These are phyloP conservation scores for Physaria fendleri DNA, from an alignment of 345 rosid genomes.

Conservation along the genomic window DNA sequence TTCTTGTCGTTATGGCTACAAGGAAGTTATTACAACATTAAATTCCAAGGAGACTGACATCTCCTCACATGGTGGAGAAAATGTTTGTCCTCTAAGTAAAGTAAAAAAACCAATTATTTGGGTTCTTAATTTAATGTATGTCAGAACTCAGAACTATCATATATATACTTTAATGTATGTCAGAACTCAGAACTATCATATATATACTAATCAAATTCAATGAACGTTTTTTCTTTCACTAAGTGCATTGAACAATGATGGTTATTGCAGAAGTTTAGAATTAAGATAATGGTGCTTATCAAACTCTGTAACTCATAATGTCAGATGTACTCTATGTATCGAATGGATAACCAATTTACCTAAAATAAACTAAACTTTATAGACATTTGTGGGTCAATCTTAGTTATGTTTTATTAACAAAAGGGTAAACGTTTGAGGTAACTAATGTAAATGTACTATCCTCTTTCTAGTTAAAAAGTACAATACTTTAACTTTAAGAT, in stretches of 20 bases:
- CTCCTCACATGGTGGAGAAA: constrained; percentile 35
- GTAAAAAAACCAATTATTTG: neutral
- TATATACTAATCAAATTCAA: constrained; percentile 19
- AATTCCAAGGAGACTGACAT: constrained; percentile 25
- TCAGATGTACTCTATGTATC: constrained; percentile 2
- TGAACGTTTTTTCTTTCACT: constrained; percentile 13
- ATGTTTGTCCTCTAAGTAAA: constrained; percentile 28
- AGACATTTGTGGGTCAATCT: neutral
- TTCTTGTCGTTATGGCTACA: constrained; percentile 16
- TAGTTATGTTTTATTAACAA: neutral
- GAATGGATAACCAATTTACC: neutral
- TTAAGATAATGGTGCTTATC: neutral
- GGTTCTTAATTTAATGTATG: constrained; percentile 7
- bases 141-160: constrained; percentile 16
- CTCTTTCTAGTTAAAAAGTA: neutral
- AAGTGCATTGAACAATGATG: constrained; percentile 28
- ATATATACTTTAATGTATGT: constrained; percentile 4
- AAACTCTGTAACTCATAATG: neutral
- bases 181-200: constrained; percentile 19
- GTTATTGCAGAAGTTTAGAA: neutral
- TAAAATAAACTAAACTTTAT: neutral
- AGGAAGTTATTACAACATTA: constrained; percentile 10
- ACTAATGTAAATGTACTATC: neutral
- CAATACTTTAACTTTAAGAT: neutral
- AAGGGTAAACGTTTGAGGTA: neutral